Evolutionary conservation across 2,329 filamentous ascomycete genomes (phyloP).

Genomic region (Lecanoromycetidae sp.): DNA sequence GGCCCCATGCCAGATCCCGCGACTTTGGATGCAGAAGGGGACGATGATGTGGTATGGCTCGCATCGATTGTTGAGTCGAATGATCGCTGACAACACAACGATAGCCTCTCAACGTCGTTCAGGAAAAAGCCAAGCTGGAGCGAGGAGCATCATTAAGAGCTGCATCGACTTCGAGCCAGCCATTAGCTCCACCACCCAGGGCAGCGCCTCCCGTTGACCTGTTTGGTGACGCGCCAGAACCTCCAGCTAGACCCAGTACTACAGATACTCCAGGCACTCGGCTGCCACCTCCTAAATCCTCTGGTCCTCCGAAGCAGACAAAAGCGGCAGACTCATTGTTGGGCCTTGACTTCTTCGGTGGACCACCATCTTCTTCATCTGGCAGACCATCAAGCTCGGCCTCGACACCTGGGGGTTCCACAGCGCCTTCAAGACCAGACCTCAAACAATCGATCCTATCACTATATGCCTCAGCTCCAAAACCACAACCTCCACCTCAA

Average conservation of each 20-base stretch:
- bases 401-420: constrained; percentile 44
- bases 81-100: neutral
- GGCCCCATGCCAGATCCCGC: constrained; percentile 88
- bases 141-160: constrained; percentile 44
- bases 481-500: constrained; percentile 51
- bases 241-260: constrained; percentile 57
- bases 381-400: constrained; percentile 69
- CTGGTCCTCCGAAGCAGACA: constrained; percentile 39
- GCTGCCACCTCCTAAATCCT: constrained; percentile 50
- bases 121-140: constrained; percentile 58
- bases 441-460: constrained; percentile 96
- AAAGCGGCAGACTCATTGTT: constrained; percentile 76
- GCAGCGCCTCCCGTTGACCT: constrained; percentile 56
- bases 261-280: constrained; percentile 50
- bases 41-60: constrained; percentile 63
- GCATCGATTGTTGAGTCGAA: neutral
- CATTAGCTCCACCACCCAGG: constrained; percentile 31
- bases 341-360: constrained; percentile 84
- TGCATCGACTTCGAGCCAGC: constrained; percentile 32
- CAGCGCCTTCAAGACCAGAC: constrained; percentile 69
- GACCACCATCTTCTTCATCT: constrained; percentile 54
- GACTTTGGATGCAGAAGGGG: constrained; percentile 67
- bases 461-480: constrained; percentile 74
- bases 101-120: constrained; percentile 53
- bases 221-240: constrained; percentile 58